Percentiles rank a stretch among this genome's conserved stretches.
phyloP scores from a whole-genome alignment of 352 stramenopile species.

The Globisporangium nodosum region DNA sequence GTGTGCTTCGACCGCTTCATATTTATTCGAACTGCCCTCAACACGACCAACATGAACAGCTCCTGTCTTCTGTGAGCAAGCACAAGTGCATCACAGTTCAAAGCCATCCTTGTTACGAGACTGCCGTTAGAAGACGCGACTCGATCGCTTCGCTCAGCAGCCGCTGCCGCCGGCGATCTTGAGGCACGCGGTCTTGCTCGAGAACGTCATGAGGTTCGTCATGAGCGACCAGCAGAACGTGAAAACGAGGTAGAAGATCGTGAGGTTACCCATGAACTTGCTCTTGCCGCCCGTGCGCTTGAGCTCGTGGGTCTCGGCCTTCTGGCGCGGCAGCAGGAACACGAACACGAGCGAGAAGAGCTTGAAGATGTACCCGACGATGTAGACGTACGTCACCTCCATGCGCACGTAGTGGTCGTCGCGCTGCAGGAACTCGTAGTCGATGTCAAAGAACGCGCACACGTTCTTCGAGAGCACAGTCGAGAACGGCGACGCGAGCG shows the following conservation, averaged over 20 bases:
- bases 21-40: background rate
- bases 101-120: too few relatives aligned
- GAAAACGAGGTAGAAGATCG: conserved; percentile 13
- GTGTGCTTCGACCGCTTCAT: background rate
- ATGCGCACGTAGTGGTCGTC: conserved; percentile 17
- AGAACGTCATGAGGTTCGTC: conserved; percentile 23
- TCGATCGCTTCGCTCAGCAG: conserved; percentile 60
- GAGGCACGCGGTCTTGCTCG: conserved; percentile 8
- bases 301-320: conserved; percentile 19
- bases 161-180: conserved; percentile 8
- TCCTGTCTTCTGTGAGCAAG: too few relatives aligned
- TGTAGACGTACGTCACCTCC: conserved; percentile 21
- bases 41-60: background rate
- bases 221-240: conserved; percentile 16
- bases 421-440: conserved; percentile 11
- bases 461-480: conserved; percentile 16
- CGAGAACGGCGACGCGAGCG: conserved; percentile 17
- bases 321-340: conserved; percentile 20
- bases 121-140: background rate
- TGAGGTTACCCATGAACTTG: conserved; percentile 16
- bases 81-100: too few relatives aligned
- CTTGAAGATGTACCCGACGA: conserved; percentile 16
- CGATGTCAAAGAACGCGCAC: conserved; percentile 12
- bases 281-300: conserved; percentile 19
- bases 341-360: conserved; percentile 19